A percentile compares a stretch with the other conserved stretches of the same genome.
These are phyloP conservation scores for Eimeria sp. DNA, from an alignment of 169 alveolate species.

Conservation along the genomic window DNA sequence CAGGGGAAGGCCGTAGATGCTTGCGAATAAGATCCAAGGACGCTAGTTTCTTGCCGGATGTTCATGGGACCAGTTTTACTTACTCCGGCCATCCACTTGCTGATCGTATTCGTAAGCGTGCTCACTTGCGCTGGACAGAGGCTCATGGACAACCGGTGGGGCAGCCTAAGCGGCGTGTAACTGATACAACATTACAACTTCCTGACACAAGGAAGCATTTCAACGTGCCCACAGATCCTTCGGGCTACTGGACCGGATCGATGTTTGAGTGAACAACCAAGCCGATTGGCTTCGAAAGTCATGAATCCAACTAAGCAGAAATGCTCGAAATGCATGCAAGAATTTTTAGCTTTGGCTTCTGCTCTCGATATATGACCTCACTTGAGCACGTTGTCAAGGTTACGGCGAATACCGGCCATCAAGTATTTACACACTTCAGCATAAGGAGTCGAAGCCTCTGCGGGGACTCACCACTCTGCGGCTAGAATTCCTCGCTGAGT, in stretches of 20 bases:
- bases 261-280: neutral
- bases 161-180: neutral
- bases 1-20: neutral
- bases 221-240: neutral
- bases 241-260: neutral
- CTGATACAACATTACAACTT: neutral
- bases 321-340: neutral
- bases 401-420: neutral
- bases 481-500: neutral
- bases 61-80: neutral
- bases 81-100: neutral
- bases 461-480: neutral
- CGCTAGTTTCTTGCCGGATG: neutral
- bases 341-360: neutral
- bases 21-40: neutral
- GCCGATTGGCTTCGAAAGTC: neutral
- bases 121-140: neutral
- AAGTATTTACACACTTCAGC: neutral
- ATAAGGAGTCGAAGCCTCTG: neutral
- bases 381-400: neutral
- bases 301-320: neutral
- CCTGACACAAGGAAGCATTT: neutral
- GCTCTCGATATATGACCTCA: neutral
- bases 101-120: neutral
- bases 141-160: slow-evolving; percentile 2